These are phyloP conservation scores for Eudorina sp. DNA, from an alignment of 139 green algal species.

Conservation along the genomic window DNA sequence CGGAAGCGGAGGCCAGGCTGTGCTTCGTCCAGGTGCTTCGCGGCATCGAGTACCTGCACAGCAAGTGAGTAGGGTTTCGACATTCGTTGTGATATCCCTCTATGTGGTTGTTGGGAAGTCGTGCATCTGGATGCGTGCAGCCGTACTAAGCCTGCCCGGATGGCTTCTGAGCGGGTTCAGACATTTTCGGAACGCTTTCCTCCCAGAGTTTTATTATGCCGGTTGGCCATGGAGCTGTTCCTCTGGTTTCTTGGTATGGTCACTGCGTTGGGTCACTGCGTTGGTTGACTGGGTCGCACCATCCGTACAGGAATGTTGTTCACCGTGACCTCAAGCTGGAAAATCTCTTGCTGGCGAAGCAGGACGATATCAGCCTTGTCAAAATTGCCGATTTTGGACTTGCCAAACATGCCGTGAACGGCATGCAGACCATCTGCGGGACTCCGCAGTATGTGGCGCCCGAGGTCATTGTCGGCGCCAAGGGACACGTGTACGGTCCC, in stretches of 20 bases:
- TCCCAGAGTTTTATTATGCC: too few species aligned
- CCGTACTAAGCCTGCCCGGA: too few species aligned
- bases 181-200: too few species aligned
- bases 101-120: too few species aligned
- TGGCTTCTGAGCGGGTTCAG: too few species aligned
- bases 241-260: too few species aligned
- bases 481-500: conserved; percentile 58
- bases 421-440: conserved; percentile 89
- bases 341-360: conserved; percentile 89
- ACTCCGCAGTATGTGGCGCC: conserved; percentile 95
- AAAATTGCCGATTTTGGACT: conserved; percentile 94
- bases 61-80: conserved; percentile 76
- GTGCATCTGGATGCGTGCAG: too few species aligned
- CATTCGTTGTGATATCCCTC: too few species aligned
- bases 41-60: conserved; percentile 91
- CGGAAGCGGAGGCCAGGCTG: conserved; percentile 80
- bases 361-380: conserved; percentile 74
- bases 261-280: too few species aligned
- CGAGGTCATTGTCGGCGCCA: conserved; percentile 85
- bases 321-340: conserved; percentile 96
- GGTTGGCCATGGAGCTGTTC: too few species aligned
- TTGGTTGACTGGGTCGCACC: too few species aligned
- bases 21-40: conserved; percentile 86
- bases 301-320: conserved; percentile 72
- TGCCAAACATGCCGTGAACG: conserved; percentile 73